Base-by-base conservation (phyloP, 495 filamentous ascomycete genomes). In the Penicillium psychrofluorescens region DNA sequence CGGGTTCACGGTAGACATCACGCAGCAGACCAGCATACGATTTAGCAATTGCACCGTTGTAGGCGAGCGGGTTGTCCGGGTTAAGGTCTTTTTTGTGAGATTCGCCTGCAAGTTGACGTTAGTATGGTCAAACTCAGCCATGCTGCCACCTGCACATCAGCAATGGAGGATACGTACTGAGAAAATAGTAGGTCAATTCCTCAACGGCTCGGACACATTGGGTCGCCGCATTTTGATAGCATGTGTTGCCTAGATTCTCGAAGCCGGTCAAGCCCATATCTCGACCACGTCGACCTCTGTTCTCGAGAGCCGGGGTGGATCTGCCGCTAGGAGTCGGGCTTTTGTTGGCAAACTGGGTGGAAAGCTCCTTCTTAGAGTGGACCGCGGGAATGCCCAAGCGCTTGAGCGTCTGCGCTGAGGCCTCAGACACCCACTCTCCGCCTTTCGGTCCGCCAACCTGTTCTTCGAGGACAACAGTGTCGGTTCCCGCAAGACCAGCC, bases 201-300 rank as follows among this genome's bases (percentile, higher is more conserved):
- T 94, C 86, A 2, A 95, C 86, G 49, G 84, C 90, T 30, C 90
- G 79, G 33, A 98, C 74, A 58, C 92, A 97, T 59, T 98, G 92
- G 40, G 96, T 66, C 14, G 94, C 92, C 11, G 92, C 95, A 64
- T 96, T 96, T 88, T 96, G 95, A 63, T 97, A 98, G 66, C 92
- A 98, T 0, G 92, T 96, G 53, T 98, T 98, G 12, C 92, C 92
- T 22, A 97, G 66, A 55, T 98, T 98, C 42, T 77, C 80, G 36
- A 98, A 66, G 28, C 92, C 92, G 35, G 88, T 85, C 27, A 52
- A 28, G 13, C 52, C 53, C 33, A 53, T 22, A 22, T 22, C 22
- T 22, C 22, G 22, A 22, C 22, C 22, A 22, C 22, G 22, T 22
- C 22, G 22, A 22, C 22, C 22, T 22, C 22, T 22, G 22, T 22